Evolutionary conservation across 176 grass and related monocot species (phyloP), one percentile per base, ranked within the genome.

Genomic region (Oryza coarctata): DNA sequence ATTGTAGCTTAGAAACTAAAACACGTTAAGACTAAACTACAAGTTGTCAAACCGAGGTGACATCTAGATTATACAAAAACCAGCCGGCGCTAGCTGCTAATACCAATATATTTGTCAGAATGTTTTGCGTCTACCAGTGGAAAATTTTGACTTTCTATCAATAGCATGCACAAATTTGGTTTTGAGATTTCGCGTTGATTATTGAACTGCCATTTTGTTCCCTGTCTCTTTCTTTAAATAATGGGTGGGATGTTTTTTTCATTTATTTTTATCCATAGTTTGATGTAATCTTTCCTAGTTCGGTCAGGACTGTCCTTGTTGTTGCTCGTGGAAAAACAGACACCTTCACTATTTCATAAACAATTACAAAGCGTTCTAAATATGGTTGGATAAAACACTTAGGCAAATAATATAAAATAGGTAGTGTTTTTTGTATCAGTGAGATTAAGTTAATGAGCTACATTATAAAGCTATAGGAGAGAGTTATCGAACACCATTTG

Each of bases 101-200:
- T 66, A 58, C 20, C 35, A 41, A 12, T 58, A 68, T 79, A 34
- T 34, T 72, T 73, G 22, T 61, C 27, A 58, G 5, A 12, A 35
- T 41, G 34, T 58, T 73, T 67, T 60, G 43, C 43, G 65, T 73
- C 74, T 58, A 35, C 27, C 26, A 17, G 38, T 40, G 44, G 43
- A 66, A 72, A 72, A 15, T 22, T 20, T 39, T 40, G 73, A 73
- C 62, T 88, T 68, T 83, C 80, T 25, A 23, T 9, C 55, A 60
- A 60, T 65, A 52, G 27, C 63, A 55, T 40, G 12, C 17, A 49
- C 18, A 30, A 60, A 20, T 74, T 11, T 43, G 32, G 57, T 70
- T 74, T 27, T 47, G 70, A 8, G 35, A 44, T 74, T 84, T 3
- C 35, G 55, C 73, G 50, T 63, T 25, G n/a, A 75, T 63, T 29